Percentiles rank a stretch among this genome's conserved stretches.
Conservation (phyloP, 1,139 yeast species). For the Debaryomyces coudertii region DNA sequence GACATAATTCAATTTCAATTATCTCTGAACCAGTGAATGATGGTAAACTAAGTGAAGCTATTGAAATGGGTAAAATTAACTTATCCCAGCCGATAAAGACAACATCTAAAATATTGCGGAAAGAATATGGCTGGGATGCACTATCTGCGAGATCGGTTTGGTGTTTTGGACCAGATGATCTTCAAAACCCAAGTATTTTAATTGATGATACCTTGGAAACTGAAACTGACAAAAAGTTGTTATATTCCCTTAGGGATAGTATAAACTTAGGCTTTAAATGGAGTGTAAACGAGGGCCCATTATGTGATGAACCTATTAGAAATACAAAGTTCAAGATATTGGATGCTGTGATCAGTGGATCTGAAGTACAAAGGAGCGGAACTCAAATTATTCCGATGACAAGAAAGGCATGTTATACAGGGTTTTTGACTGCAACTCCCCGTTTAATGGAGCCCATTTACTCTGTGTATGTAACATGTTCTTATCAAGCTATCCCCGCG, state of each 20-base stretch:
- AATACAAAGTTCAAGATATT: constrained; percentile 73
- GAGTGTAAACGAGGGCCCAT: constrained; percentile 86
- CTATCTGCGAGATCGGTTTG: constrained; percentile 82
- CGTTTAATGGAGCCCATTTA: constrained; percentile 82
- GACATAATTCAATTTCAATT: constrained; percentile 62
- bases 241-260: constrained; percentile 52
- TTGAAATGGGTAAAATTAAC: constrained; percentile 54
- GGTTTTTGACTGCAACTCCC: constrained; percentile 79
- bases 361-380: constrained; percentile 53
- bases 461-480: constrained; percentile 60
- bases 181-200: constrained; percentile 58
- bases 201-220: constrained; percentile 74
- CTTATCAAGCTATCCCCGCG: constrained; percentile 44
- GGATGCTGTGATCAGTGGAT: constrained; percentile 57
- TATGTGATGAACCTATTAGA: constrained; percentile 81
- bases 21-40: constrained; percentile 77
- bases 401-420: constrained; percentile 83
- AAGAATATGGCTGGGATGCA: constrained; percentile 76
- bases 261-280: constrained; percentile 80
- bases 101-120: constrained; percentile 58
- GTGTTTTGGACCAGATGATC: constrained; percentile 71
- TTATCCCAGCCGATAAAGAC: constrained; percentile 39
- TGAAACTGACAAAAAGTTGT: constrained; percentile 62
- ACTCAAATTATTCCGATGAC: constrained; percentile 85
- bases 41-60: constrained; percentile 52